Base-by-base conservation (phyloP, 768 basidiomycete species). In the Calvatia gigantea region DNA sequence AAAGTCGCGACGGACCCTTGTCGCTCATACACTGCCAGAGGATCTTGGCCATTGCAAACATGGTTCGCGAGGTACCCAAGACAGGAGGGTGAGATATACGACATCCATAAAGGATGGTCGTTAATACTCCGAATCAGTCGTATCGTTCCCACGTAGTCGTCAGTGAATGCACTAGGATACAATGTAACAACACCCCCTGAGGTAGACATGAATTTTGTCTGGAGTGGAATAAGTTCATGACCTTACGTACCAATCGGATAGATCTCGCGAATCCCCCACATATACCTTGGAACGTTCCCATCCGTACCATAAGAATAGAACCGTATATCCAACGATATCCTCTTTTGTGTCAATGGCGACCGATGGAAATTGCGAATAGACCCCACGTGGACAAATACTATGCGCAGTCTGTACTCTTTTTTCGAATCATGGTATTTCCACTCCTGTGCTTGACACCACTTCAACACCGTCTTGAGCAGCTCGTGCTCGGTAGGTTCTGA, bases 141-240 rank as follows among this genome's bases (percentile, higher is more conserved):
- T 38, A 73, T 67, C 9, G 82, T 67, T 12, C 75, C 80, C 32
- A 74, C 49, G 4, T 82, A 80, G 62, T 86, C 75, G 32, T 80
- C 76, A 11, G 76, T 58, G 44, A 91, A 73, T 17, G 82, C 85
- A 51, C 71, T 71, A 1, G 89, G 77, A 15, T 84, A 86, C 56
- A 91, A 87, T 1, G 88, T 89, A 2, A 84, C 76, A 58, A 91
- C 69, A 2, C 90, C 90, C 45, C 90, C 90, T 91, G 15, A 25
- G 8, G 19, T 51, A 25, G 12, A 19, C 31, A 37, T 43, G 4
- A 27, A 27, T 17, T 23, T 3, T n/a, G n/a, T n/a, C 27, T 9
- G 35, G 37, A 12, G 23, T 21, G 33, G 32, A 31, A 54, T 14
- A 27, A 27, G 35, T 43, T 25, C 8, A 32, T 15, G 37, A 29